Evolutionary conservation across 2,329 filamentous ascomycete species (phyloP).

Genomic region (Emydomyces testavorans): DNA sequence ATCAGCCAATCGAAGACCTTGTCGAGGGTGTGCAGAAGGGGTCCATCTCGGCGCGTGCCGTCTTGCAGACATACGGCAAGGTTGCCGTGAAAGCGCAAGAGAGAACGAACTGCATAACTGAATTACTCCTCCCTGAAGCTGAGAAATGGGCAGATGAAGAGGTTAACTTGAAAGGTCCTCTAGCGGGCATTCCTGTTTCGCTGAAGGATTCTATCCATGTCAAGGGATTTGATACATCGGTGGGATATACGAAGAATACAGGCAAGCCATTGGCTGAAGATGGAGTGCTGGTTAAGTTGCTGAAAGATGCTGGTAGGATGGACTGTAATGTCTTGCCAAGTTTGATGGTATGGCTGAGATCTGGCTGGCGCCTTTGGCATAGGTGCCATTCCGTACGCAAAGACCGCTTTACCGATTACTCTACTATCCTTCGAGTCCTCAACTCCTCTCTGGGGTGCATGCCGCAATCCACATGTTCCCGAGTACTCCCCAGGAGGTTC

Average conservation of each 20-base stretch:
- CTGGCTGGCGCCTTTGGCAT: too few species aligned
- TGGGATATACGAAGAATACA: slow-evolving; percentile 65
- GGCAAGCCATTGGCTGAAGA: slow-evolving; percentile 56
- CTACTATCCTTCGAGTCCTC: slow-evolving; percentile 76
- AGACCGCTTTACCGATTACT: slow-evolving; percentile 81
- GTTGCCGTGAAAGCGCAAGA: slow-evolving; percentile 71
- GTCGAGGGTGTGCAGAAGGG: slow-evolving; percentile 67
- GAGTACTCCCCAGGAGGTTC: slow-evolving; percentile 81
- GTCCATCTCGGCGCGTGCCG: slow-evolving; percentile 52
- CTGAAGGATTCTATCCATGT: slow-evolving; percentile 70
- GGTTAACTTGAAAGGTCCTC: slow-evolving; percentile 63
- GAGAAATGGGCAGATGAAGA: slow-evolving; percentile 56
- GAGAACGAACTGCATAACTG: slow-evolving; percentile 81
- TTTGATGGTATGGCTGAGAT: background rate
- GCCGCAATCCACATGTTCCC: slow-evolving; percentile 70
- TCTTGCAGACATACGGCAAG: slow-evolving; percentile 79
- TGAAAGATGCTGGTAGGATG: slow-evolving; percentile 61
- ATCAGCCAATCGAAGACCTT: slow-evolving; percentile 63
- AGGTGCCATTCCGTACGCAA: slow-evolving; percentile 80
- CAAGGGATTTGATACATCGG: slow-evolving; percentile 67
- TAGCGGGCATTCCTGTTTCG: slow-evolving; percentile 78
- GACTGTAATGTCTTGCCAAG: background rate
- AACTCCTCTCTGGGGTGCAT: slow-evolving; percentile 69
- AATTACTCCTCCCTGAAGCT: slow-evolving; percentile 67
- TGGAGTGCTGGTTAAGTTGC: slow-evolving; percentile 59